Base-by-base conservation (phyloP, 257 asterid genomes). In the Nicotiana sylvestris region DNA sequence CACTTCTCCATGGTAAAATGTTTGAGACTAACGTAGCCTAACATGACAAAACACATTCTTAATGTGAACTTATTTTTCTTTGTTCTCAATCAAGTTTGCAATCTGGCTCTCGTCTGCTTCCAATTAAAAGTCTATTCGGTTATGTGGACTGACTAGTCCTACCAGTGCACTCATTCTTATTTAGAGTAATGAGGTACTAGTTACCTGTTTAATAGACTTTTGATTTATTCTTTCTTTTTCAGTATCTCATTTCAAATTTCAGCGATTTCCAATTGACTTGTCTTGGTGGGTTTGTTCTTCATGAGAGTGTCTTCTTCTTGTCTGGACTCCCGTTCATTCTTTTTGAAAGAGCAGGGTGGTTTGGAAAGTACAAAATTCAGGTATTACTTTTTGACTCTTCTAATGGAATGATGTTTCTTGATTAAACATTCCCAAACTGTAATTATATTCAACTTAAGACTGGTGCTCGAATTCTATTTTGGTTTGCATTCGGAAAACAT, bases 341-440 rank as follows among this genome's bases (percentile, higher is more conserved):
- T 83, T 76, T 94, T 84, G 98, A 96, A 88, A 93, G 97, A 84
- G 97, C 97, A 78, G 99, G 99, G 86, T 96, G 97, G 98, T 90
- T 94, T 86, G 91, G 92, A 93, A 92, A 96, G 89, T 96, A 92
- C 92, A 96, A 96, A 88, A 96, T 96, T 78, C 98, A 93, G 99
- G 99, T 96, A 82, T 81, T 60, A 57, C 62, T 83, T 65, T 13
- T 17, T 84, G 78, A 70, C 78, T 70, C 12, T 70, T 70, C 13
- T 70, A 70, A 43, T 43, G 33, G 15, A 21, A 35, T 74, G 60
- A 46, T 74, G 29, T 43, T 69, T 72, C 78, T 72, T 72, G 78
- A 39, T 69, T 15, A 74, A 74, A 74, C 18, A 13, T 49, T 49
- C 62, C 21, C 61, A 74, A 49, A 49, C 61, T 49, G 53, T 60